Base-by-base conservation (phyloP, 2,329 filamentous ascomycete genomes). In the Pseudopyrenochaeta lycopersici region DNA sequence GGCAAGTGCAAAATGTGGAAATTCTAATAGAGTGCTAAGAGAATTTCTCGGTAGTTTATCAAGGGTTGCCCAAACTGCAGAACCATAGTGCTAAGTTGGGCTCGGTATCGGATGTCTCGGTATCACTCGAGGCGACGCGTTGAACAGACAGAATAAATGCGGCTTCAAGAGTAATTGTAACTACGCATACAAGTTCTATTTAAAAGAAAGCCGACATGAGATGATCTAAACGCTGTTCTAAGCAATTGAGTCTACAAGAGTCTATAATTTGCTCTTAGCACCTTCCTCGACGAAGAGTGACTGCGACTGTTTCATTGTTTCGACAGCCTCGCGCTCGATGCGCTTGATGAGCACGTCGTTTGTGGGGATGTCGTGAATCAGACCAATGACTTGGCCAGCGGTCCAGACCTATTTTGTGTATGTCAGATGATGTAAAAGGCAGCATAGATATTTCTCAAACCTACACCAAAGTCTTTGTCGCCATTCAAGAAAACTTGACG, bases 401-500 rank as follows among this genome's bases (percentile, higher is more conserved):
- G 95, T 98, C 95, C 95, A 99, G 33, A 97, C 90, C 90, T 94
- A 66, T n/a, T n/a, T 5, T 4, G 18, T 20, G 33, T n/a, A 18
- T 44, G 62, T 64, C 51, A 58, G 52, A 23, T 39, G 4, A 11
- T 39, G 40, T 23, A 35, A 20, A n/a, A n/a, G 27, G 14, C 21
- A 4, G 20, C 1, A 3, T n/a, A n/a, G 15, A 18, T n/a, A 31
- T 17, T 11, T 11, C 4, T 35, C 9, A 17, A 7, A 69, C 70
- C 64, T 71, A 73, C 71, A 56, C 95, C 95, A 73, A 86, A 91
- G 69, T 99, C 90, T 47, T 90, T 85, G 72, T 99, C 95, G 15
- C 95, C 95, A 56, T 93, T 96, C 62, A 93, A 72, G 77, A 97
- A 98, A 5, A 98, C 95, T 81, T 97, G 85, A 57, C 91, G 85